phyloP scores from a whole-genome alignment of 2,329 filamentous ascomycete species.

The Claviceps sorghi region DNA sequence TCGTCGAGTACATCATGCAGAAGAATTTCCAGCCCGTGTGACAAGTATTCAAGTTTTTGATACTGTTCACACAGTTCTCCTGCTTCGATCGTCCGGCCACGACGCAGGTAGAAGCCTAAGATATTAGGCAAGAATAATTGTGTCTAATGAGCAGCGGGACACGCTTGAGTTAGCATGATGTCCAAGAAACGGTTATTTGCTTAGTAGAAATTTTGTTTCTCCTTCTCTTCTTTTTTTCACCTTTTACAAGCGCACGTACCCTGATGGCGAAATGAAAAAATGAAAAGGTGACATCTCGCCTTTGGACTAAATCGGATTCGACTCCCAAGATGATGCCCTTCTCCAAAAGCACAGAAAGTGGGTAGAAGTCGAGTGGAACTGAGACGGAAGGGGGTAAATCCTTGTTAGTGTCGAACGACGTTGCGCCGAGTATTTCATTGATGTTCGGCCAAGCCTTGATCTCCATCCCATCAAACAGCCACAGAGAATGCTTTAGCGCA shows the following conservation, averaged over 20 bases:
- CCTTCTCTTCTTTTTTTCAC: not conserved
- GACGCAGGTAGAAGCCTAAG: constrained; percentile 61
- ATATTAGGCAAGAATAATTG: constrained; percentile 86
- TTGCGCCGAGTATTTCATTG: constrained; percentile 63
- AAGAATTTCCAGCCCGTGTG: constrained; percentile 82
- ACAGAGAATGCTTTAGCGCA: constrained; percentile 71
- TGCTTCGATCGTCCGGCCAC: constrained; percentile 66
- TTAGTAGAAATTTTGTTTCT: not conserved
- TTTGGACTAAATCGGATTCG: constrained; percentile 84
- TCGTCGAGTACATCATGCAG: constrained; percentile 89
- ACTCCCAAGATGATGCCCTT: constrained; percentile 85
- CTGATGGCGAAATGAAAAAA: constrained; percentile 78
- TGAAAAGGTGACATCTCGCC: constrained; percentile 80
- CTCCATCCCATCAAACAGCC: constrained; percentile 82
- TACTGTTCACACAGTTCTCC: constrained; percentile 74
- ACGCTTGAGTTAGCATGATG: not conserved
- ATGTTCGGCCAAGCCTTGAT: constrained; percentile 84
- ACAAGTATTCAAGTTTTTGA: constrained; percentile 75
- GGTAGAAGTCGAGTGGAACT: constrained; percentile 88
- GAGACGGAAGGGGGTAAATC: constrained; percentile 63
- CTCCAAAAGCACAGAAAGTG: constrained; percentile 69
- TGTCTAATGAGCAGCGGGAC: constrained; percentile 38
- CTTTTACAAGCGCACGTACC: constrained; percentile 36
- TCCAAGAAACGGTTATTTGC: not conserved
- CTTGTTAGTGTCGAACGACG: constrained; percentile 47